phyloP scores from a whole-genome alignment of 345 rosid species.

The Salix exigua region DNA sequence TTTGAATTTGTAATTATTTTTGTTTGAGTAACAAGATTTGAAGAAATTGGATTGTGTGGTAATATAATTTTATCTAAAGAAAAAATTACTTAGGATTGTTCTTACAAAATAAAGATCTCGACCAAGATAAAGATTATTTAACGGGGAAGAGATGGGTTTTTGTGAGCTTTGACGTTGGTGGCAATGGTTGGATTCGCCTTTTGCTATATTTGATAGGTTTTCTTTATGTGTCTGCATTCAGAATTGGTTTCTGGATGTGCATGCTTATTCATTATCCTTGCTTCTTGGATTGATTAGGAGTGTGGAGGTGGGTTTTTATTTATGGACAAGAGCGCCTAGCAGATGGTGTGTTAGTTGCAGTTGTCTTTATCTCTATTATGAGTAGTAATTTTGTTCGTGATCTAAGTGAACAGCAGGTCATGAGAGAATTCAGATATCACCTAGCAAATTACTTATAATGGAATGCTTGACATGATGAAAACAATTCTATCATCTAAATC shows the following conservation, averaged over 20 bases:
- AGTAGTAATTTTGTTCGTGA: neutral
- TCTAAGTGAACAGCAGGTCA: neutral
- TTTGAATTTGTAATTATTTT: too few relatives aligned
- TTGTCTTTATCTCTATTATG: neutral
- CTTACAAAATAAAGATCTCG: too few relatives aligned
- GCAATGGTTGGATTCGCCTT: too few relatives aligned
- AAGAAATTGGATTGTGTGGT: too few relatives aligned
- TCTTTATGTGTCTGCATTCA: neutral
- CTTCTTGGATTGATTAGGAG: neutral
- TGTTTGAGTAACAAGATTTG: too few relatives aligned
- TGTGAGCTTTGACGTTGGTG: too few relatives aligned
- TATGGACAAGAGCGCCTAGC: neutral
- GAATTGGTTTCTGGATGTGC: neutral
- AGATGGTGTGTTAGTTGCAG: neutral
- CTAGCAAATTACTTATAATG: neutral
- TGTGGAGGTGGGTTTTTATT: neutral
- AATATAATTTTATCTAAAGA: too few relatives aligned
- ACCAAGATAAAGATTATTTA: too few relatives aligned
- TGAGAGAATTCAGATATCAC: neutral
- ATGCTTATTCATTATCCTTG: neutral
- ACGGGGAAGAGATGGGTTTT: too few relatives aligned
- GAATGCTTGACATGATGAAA: neutral
- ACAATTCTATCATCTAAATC: neutral
- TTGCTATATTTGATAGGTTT: too few relatives aligned
- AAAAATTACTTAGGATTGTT: too few relatives aligned